These are phyloP conservation scores for Nicotiana undulata DNA, from an alignment of 257 asterid species.

Conservation along the genomic window DNA sequence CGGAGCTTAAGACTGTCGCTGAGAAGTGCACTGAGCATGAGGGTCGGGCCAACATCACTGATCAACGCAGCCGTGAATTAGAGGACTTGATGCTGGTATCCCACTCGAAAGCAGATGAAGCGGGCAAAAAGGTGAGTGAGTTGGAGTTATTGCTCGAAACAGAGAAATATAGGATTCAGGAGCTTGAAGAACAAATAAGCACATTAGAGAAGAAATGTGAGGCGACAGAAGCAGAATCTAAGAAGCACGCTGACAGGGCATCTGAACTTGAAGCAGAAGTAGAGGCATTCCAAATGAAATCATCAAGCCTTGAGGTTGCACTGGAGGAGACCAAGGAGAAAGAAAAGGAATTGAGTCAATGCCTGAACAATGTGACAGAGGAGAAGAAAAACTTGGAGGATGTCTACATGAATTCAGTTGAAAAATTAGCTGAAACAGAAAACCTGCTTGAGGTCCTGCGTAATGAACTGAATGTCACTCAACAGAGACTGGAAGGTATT, in stretches of 20 bases:
- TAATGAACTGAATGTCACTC: slow-evolving; percentile 47
- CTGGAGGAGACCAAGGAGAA: slow-evolving; percentile 51
- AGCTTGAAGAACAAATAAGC: slow-evolving; percentile 72
- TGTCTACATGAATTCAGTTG: slow-evolving; percentile 32
- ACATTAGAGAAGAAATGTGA: slow-evolving; percentile 44
- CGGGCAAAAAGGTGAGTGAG: slow-evolving; percentile 50
- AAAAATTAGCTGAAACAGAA: slow-evolving; percentile 62
- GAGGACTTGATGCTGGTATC: slow-evolving; percentile 63
- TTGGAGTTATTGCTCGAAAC: slow-evolving; percentile 70
- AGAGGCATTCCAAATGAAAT: slow-evolving; percentile 48
- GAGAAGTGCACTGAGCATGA: slow-evolving; percentile 62
- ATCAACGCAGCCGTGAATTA: slow-evolving; percentile 65
- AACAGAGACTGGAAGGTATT: slow-evolving; percentile 49
- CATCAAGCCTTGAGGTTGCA: slow-evolving; percentile 58
- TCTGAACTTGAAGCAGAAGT: slow-evolving; percentile 67
- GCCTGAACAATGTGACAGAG: slow-evolving; percentile 34
- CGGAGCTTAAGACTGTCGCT: slow-evolving; percentile 40
- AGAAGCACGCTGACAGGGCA: slow-evolving; percentile 31
- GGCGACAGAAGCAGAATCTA: slow-evolving; percentile 44
- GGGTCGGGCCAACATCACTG: slow-evolving; percentile 47
- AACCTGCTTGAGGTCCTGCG: slow-evolving; percentile 44
- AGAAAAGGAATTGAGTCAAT: slow-evolving; percentile 49
- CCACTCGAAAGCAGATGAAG: slow-evolving; percentile 57
- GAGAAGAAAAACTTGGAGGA: slow-evolving; percentile 64
- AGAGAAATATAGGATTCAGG: slow-evolving; percentile 66